Base-by-base conservation (phyloP, 768 basidiomycete genomes). In the Suillus subaureus region DNA sequence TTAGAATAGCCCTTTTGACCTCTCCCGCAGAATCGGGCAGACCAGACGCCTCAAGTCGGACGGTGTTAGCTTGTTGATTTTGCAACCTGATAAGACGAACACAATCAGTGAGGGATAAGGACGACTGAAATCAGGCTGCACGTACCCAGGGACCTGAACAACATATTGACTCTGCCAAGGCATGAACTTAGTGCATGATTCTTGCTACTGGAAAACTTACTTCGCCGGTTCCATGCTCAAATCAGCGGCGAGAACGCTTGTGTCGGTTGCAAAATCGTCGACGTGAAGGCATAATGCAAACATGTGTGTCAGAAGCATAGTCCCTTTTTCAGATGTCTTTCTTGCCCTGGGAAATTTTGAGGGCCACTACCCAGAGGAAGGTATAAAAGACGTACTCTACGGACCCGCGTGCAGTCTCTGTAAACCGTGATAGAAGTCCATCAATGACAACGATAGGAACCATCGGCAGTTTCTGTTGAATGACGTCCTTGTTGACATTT, bases 261-360 rank as follows among this genome's bases (percentile, higher is more conserved):
- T 83, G 68, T 97, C 89, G 0, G 89, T 85, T 0, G 88, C 87
- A 70, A 87, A 97, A 62, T 88, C 86, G 68, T 97, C 95, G 8
- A 95, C 74, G 58, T 85, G 87, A 35, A 97, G 84, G 71, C 90
- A 93, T 0, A 97, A 79, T 1, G 91, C 89, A 66, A 97, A 90
- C 73, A 96, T 84, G 71, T 94, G 86, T 1, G 92, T 87, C 64
- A 95, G 77, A 2, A 97, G 80, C 70, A 84, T 87, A 3, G 89
- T 89, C 73, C 91, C 85, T 40, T 84, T 90, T 63, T 87, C 83
- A 7, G 89, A 82, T 3, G 96, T 97, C 26, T 84, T 74, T 63
- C 83, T 81, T 0, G 77, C 77, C 70, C 75, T 87, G 76, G 57
- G 40, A 37, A 65, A 37, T 11, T 16, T n/a, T 67, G 61, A 64